Evolutionary conservation across 140 eudicot species (phyloP).

Genomic region (Senecio squalidus): DNA sequence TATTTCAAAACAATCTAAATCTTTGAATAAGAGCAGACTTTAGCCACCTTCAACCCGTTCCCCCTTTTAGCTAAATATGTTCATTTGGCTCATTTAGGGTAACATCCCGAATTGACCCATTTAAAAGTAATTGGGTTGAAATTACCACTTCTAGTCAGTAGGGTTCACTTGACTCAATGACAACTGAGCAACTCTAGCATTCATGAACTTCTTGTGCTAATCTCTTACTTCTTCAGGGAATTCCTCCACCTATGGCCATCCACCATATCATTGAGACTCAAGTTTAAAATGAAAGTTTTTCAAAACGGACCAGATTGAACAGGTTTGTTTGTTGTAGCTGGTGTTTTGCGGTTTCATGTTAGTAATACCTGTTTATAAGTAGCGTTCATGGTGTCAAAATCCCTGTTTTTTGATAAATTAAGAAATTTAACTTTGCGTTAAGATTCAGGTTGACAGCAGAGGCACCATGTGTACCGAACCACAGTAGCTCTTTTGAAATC

Average conservation of each 20-base stretch:
- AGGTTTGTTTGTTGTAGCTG: slow-evolving; percentile 4
- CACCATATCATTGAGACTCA: slow-evolving; percentile 18
- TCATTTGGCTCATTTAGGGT: neutral
- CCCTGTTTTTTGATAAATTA: slow-evolving; percentile 2
- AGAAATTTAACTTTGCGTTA: neutral
- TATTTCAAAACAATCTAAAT: neutral
- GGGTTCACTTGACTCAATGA: no score
- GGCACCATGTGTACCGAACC: slow-evolving; percentile 18
- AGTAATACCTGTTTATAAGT: slow-evolving; percentile 20
- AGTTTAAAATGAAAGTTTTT: neutral
- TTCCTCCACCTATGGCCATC: slow-evolving; percentile 21
- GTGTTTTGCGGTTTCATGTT: slow-evolving; percentile 10
- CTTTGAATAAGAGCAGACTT: neutral
- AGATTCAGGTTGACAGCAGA: neutral
- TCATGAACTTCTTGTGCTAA: neutral
- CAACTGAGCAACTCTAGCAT: neutral
- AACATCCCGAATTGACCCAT: neutral
- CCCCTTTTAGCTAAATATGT: neutral
- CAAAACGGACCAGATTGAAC: slow-evolving; percentile 9
- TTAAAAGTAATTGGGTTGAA: neutral
- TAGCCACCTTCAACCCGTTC: neutral
- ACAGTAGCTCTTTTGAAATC: neutral
- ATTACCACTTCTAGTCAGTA: neutral
- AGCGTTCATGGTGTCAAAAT: slow-evolving; percentile 12
- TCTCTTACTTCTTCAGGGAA: slow-evolving; percentile 15